Conservation (phyloP, 192 early-diverging fungal genomes). For the Pilobolus umbonatus region DNA sequence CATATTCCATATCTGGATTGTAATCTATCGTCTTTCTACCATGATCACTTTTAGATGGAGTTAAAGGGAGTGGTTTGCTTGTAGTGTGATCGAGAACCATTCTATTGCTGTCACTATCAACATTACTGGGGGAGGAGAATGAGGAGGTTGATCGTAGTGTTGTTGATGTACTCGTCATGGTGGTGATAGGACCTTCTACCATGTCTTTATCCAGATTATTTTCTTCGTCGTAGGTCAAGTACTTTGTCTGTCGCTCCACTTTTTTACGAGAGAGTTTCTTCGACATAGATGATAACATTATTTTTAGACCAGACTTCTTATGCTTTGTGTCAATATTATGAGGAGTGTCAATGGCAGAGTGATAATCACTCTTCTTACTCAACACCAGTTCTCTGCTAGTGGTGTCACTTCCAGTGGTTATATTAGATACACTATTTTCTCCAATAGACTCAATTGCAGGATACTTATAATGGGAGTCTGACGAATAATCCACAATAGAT, state of each 20-base stretch:
- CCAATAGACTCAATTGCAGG: not conserved
- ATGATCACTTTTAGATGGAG: constrained; percentile 8
- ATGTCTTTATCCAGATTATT: not conserved
- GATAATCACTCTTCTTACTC: too few species aligned
- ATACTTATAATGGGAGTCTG: not conserved
- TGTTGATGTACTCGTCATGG: constrained; percentile 18
- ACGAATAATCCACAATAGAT: not conserved
- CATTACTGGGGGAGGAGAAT: not conserved
- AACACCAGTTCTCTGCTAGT: not conserved
- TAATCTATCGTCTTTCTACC: not conserved
- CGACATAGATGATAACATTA: constrained; percentile 46
- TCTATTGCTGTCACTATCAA: too few species aligned
- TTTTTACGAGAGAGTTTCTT: constrained; percentile 42
- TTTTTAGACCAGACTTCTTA: constrained; percentile 23
- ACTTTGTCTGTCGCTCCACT: constrained; percentile 25
- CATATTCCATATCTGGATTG: not conserved
- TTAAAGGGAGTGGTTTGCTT: not conserved
- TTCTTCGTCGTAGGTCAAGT: constrained; percentile 10
- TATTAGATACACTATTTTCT: not conserved
- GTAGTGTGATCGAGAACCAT: constrained; percentile 2
- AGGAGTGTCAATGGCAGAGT: not conserved
- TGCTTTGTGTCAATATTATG: not conserved
- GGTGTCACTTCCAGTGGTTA: not conserved
- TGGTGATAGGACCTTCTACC: constrained; percentile 13
- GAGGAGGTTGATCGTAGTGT: constrained; percentile 5